Evolutionary conservation across 352 stramenopile species (phyloP).

Genomic region (Pythium brassicae): DNA sequence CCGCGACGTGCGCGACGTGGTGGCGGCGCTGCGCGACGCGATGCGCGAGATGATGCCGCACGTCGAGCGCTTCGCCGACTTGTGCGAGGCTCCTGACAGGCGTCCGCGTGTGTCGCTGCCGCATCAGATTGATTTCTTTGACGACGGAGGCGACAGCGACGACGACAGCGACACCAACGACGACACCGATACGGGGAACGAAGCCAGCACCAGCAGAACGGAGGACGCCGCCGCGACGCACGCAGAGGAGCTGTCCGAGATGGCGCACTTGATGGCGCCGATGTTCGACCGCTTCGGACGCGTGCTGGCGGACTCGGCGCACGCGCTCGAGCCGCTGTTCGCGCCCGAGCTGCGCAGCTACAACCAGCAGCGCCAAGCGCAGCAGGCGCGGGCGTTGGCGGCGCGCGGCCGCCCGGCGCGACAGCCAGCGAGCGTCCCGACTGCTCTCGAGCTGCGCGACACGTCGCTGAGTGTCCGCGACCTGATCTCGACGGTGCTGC

Average conservation of each 20-base stretch:
- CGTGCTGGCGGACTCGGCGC: slow-evolving; percentile 62
- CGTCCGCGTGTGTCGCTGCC: neutral
- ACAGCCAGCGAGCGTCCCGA: slow-evolving; percentile 7
- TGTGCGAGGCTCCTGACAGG: slow-evolving; percentile 43
- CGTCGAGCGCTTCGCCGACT: slow-evolving; percentile 49
- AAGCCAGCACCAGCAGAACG: neutral
- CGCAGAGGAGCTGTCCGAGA: slow-evolving; percentile 44
- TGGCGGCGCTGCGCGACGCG: slow-evolving; percentile 53
- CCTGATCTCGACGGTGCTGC: slow-evolving; percentile 46
- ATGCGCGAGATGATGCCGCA: slow-evolving; percentile 74
- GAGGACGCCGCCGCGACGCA: neutral
- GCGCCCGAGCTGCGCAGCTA: slow-evolving; percentile 39
- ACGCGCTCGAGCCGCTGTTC: slow-evolving; percentile 56
- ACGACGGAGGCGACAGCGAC: neutral
- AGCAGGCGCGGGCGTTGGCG: slow-evolving; percentile 16
- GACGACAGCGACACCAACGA: neutral
- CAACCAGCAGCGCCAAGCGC: slow-evolving; percentile 28
- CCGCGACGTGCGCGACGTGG: slow-evolving; percentile 38
- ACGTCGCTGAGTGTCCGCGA: slow-evolving; percentile 54
- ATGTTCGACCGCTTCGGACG: slow-evolving; percentile 81
- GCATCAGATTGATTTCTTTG: neutral
- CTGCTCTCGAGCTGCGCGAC: slow-evolving; percentile 29
- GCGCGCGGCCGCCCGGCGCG: slow-evolving; percentile 3
- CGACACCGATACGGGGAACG: too few species aligned
- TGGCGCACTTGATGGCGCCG: slow-evolving; percentile 62